Conservation (phyloP, 2,329 filamentous ascomycete species). For the Aureobasidium leucospermi region DNA sequence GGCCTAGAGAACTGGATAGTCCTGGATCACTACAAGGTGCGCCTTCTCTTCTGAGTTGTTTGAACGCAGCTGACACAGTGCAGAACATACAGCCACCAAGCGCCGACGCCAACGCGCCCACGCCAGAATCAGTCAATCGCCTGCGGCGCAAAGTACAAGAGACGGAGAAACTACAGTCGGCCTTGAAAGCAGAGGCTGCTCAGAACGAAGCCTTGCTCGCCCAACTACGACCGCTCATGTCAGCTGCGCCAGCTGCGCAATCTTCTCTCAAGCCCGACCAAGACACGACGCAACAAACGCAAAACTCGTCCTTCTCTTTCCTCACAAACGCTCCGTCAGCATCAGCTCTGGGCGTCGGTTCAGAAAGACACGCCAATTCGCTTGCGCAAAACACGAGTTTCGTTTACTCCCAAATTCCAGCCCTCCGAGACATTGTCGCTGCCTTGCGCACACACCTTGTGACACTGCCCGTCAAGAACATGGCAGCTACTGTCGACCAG, state of each 20-base stretch:
- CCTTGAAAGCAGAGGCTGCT: conserved; percentile 61
- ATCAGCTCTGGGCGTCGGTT: conserved; percentile 37
- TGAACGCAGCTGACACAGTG: conserved; percentile 12
- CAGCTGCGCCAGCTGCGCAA: conserved; percentile 19
- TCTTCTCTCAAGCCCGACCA: not conserved
- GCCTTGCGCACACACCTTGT: conserved; percentile 59
- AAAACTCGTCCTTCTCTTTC: conserved; percentile 45
- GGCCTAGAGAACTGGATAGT: conserved; percentile 64
- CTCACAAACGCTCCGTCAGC: conserved; percentile 45
- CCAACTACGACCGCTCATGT: conserved; percentile 55
- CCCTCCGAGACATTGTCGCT: conserved; percentile 63
- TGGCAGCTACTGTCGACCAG: conserved; percentile 24
- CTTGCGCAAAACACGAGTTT: conserved; percentile 69
- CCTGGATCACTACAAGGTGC: conserved; percentile 75
- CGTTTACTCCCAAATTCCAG: conserved; percentile 73
- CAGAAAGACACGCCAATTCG: conserved; percentile 21
- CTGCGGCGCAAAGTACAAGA: conserved; percentile 69
- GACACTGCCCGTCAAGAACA: conserved; percentile 26
- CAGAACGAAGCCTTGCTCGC: conserved; percentile 65
- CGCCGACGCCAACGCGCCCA: conserved; percentile 40
- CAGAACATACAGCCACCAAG: conserved; percentile 21
- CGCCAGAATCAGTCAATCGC: conserved; percentile 60
- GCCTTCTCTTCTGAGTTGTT: not conserved
- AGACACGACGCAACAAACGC: conserved; percentile 21
- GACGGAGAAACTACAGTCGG: conserved; percentile 65